A percentile compares a stretch with the other conserved stretches of the same genome.
Evolutionary conservation across 345 rosid genomes (phyloP).

Genomic region (Eucalyptus cloeziana): DNA sequence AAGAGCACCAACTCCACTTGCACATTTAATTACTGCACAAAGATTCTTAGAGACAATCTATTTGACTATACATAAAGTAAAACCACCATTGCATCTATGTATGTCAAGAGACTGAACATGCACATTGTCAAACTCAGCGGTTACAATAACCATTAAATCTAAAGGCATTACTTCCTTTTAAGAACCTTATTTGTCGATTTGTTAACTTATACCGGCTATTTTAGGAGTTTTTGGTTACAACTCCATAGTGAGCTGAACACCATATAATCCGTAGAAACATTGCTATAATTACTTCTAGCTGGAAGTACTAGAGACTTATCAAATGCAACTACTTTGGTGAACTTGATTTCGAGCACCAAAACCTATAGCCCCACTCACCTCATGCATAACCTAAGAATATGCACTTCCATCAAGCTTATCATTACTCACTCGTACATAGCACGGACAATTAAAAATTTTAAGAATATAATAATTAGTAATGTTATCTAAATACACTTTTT

Average conservation of each 20-base stretch:
- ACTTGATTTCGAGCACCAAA: neutral
- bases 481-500: rapidly evolving
- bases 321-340: too few relatives aligned
- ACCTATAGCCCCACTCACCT: neutral
- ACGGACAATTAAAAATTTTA: too few relatives aligned
- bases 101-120: rapidly evolving
- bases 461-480: rapidly evolving
- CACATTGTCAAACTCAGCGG: neutral
- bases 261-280: neutral
- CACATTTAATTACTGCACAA: too few relatives aligned
- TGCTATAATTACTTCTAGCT: rapidly evolving
- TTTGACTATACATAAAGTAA: too few relatives aligned
- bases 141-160: rapidly evolving
- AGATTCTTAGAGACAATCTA: too few relatives aligned
- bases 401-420: rapidly evolving
- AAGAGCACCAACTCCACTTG: too few relatives aligned
- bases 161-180: neutral
- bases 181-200: neutral
- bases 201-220: rapidly evolving
- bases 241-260: rapidly evolving
- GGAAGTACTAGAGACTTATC: rapidly evolving
- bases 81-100: too few relatives aligned
- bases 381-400: neutral
- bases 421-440: rapidly evolving
- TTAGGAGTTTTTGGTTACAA: neutral